A percentile compares a stretch with the other conserved stretches of the same genome.
Evolutionary conservation across 1,284 basidiomycete genomes (phyloP).

Genomic region (Ceratobasidium theobromae): DNA sequence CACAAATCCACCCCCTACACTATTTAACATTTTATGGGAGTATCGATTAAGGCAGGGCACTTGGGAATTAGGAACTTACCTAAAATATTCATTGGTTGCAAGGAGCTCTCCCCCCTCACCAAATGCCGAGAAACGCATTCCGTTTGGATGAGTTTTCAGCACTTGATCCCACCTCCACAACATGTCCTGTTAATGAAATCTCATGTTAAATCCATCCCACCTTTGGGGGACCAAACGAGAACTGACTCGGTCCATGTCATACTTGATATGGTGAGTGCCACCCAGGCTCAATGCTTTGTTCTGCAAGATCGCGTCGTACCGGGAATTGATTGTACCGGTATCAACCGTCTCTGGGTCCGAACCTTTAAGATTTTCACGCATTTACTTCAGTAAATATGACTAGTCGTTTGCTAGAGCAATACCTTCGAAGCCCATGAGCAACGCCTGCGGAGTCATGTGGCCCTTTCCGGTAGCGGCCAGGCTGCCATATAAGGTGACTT

Average conservation of each 20-base stretch:
- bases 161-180: conserved; percentile 87
- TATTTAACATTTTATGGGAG: too few relatives aligned
- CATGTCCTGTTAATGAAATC: conserved; percentile 59
- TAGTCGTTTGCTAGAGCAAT: conserved; percentile 30
- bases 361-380: conserved; percentile 46
- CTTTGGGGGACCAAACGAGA: neutral
- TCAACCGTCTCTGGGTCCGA: conserved; percentile 86
- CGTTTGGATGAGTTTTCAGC: conserved; percentile 71
- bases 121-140: conserved; percentile 90
- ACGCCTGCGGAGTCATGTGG: conserved; percentile 92
- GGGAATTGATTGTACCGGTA: conserved; percentile 70
- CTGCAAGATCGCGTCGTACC: conserved; percentile 70
- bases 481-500: conserved; percentile 76
- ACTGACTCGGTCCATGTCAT: conserved; percentile 68
- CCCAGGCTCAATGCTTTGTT: conserved; percentile 68
- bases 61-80: too few relatives aligned
- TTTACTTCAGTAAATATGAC: neutral
- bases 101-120: conserved; percentile 78
- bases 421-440: conserved; percentile 89
- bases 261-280: conserved; percentile 73
- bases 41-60: too few relatives aligned
- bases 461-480: conserved; percentile 71
- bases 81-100: conserved; percentile 94
- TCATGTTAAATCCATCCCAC: neutral
- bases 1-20: conserved; percentile 84